phyloP scores from a whole-genome alignment of 83 land plant genomes.

The Picea abies region DNA sequence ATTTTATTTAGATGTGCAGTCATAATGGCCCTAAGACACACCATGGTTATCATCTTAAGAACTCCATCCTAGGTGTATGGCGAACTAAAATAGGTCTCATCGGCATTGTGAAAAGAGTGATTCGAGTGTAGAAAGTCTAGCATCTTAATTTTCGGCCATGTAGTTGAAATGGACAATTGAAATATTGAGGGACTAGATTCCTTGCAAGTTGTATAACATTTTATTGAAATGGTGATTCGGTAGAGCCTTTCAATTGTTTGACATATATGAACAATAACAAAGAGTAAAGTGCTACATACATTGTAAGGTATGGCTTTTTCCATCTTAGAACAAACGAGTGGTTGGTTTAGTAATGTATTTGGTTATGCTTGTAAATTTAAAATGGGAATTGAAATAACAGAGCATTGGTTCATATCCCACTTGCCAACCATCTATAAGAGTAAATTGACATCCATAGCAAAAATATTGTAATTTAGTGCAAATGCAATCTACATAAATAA shows the following conservation, averaged over 20 bases:
- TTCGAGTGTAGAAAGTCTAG: not conserved
- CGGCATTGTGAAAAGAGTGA: not conserved
- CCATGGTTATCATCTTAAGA: not conserved
- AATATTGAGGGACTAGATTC: not conserved
- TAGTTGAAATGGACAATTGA: slow-evolving; percentile 1
- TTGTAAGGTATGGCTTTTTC: not conserved
- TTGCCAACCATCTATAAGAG: no score
- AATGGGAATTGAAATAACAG: no score
- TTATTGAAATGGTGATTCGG: not conserved
- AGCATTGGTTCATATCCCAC: no score
- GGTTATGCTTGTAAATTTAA: no score
- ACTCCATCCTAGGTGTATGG: not conserved
- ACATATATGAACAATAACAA: not conserved
- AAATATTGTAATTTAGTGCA: no score
- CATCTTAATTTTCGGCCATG: slow-evolving; percentile 1
- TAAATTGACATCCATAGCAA: no score
- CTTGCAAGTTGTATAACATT: not conserved
- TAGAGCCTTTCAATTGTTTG: not conserved
- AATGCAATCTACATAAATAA: no score
- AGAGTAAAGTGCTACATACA: not conserved
- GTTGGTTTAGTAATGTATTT: no score
- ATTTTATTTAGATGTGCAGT: no score
- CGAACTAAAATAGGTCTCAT: not conserved
- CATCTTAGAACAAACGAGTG: no score
- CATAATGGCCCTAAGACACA: no score